Percentiles rank a stretch among this genome's conserved stretches.
phyloP scores from a whole-genome alignment of 768 basidiomycete species.

The Boletellus emodensis region DNA sequence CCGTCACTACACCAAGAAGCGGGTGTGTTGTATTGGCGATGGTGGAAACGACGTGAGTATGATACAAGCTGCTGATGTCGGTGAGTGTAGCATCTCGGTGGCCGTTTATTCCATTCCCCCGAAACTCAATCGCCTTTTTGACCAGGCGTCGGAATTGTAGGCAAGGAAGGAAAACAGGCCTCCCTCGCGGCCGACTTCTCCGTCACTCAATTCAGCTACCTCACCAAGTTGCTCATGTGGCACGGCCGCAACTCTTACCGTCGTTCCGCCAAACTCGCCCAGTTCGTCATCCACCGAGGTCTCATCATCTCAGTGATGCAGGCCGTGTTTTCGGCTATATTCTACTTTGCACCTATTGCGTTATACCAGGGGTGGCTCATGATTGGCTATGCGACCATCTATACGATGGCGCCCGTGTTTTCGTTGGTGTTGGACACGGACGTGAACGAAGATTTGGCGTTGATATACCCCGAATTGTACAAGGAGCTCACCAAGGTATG shows the following conservation, averaged over 20 bases:
- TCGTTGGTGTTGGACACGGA: constrained; percentile 94
- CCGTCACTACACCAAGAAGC: constrained; percentile 83
- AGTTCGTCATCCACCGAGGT: constrained; percentile 97
- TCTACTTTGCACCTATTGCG: constrained; percentile 94
- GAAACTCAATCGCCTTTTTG: background rate
- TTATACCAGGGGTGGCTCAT: constrained; percentile 98
- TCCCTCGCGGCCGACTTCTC: constrained; percentile 99
- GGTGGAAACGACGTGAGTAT: constrained; percentile 99
- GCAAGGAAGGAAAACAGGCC: constrained; percentile 98
- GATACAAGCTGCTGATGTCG: constrained; percentile 99
- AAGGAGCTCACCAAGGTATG: constrained; percentile 93
- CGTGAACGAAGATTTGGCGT: constrained; percentile 90
- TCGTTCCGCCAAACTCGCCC: constrained; percentile 94
- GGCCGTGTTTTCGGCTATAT: constrained; percentile 91
- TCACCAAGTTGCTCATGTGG: constrained; percentile 97
- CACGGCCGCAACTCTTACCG: constrained; percentile 99
- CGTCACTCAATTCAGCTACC: constrained; percentile 91
- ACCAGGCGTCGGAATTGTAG: constrained; percentile 92
- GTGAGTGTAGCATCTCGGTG: constrained; percentile 44
- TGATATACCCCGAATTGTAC: constrained; percentile 96
- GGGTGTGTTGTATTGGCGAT: constrained; percentile 98
- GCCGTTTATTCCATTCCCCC: background rate
- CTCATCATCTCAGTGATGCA: constrained; percentile 98
- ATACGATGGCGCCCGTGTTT: constrained; percentile 98
- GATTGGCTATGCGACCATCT: constrained; percentile 93